Base-by-base conservation (phyloP, 169 alveolate genomes). In the Cryptosporidium andersoni region DNA sequence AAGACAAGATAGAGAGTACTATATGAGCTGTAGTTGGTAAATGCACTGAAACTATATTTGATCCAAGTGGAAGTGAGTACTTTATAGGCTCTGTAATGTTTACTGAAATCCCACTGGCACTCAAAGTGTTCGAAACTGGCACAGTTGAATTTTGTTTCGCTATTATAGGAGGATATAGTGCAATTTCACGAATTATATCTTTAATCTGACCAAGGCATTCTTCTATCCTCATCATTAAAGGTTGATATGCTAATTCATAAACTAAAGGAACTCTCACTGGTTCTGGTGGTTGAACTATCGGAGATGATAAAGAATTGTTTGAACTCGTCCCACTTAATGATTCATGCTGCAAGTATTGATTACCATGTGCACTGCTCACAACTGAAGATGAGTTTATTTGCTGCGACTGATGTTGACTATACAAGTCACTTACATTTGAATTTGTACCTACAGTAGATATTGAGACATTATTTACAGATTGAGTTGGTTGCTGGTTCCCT, bases 81-180 rank as follows among this genome's bases (percentile, higher is more conserved):
- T 11, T 1, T 11, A 16, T 2, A 11, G 40, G 39, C 9, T 74
- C 64, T 12, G n/a, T 74, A 45, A 4, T n/a, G 39, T 1, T 2
- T 25, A 25, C 25, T 14, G 25, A 11, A 60, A 34, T 34, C 0
- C n/a, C 9, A 7, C 58, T 58, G 36, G 55, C 85, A 45, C 7
- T 25, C 0, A 43, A 53, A 40, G n/a, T 43, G 25, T 58, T 74
- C 34, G 74, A 48, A 9, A 74, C 7, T 25, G 85, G 85, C 3
- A 39, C 14, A 58, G 63, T 43, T 16, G 60, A 42, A 16, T 42
- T 34, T 0, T 47, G 80, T 2, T 62, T 74, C 2, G 64, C 34
- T n/a, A 82, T 58, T 37, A 81, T 80, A 4, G 94, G 94, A 52
- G 94, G 94, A 82, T 89, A 91, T 67, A 91, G 64, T 12, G 94